Base-by-base conservation (phyloP, 2,329 filamentous ascomycete species). In the Zalaria obscura region DNA sequence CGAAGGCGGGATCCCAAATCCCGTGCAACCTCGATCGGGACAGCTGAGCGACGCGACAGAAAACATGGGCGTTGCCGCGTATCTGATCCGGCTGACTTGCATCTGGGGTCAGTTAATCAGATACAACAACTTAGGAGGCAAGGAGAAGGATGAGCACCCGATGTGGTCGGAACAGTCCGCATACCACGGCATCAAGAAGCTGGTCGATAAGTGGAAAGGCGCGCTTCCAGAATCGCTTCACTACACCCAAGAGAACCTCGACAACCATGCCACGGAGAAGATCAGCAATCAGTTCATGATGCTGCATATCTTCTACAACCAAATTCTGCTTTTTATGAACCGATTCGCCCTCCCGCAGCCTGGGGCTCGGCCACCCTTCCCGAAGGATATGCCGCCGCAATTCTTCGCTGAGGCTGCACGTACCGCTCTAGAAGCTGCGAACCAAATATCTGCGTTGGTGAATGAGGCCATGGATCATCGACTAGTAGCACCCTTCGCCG, bases 11-110 rank as follows among this genome's bases (percentile, higher is more conserved):
- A 69, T 83, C 1, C 73, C 75, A 3, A 76, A 80, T 45, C 71
- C 76, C 1, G 70, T 76, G 5, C 67, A 75, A 1, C 68, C 70
- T 3, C 75, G 80, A 36, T 73, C 75, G n/a, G 78, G 75, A 3
- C 75, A 81, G 47, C 58, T 78, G 11, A 70, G 71, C 27, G 73
- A 84, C 48, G 70, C 81, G 1, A 78, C 73, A 52, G 78, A 83
- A 5, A 95, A 94, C 55, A 93, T 96, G 87, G 91, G 89, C 2
- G 86, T 93, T 4, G 83, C 87, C 2, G 87, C 89, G 7, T 94
- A 93, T 60, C 83, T 91, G 54, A 82, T 96, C 47, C 78, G 84
- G 18, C 72, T 81, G 2, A 83, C 96, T 46, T 78, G 87, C 2
- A 68, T 94, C 28, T 96, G 89, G 88, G 91, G 91, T 4, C 78